Evolutionary conservation across 176 grass and related monocot genomes (phyloP).

Genomic region (Carex cristatella): DNA sequence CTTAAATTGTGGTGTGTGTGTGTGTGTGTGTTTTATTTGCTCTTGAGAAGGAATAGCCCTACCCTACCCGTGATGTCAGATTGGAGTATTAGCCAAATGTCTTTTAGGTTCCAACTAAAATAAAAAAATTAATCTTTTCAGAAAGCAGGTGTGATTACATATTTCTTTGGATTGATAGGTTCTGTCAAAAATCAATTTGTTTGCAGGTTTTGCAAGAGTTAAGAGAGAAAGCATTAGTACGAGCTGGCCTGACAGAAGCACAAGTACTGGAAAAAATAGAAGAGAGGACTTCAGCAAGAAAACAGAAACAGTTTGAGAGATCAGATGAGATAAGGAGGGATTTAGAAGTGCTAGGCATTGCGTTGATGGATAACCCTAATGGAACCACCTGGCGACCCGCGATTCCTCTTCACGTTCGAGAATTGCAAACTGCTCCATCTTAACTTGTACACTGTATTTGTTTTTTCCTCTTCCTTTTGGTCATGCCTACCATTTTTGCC

Average conservation of each 20-base stretch:
- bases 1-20: background rate
- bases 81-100: background rate
- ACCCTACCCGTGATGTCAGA: background rate
- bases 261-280: conserved; percentile 67
- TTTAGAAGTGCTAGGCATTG: conserved; percentile 52
- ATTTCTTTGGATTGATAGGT: no score
- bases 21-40: background rate
- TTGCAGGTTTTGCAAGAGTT: conserved; percentile 59
- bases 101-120: background rate
- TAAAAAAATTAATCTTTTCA: no score
- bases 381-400: conserved; percentile 75
- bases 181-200: background rate
- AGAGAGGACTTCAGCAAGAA: conserved; percentile 63
- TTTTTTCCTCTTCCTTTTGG: background rate
- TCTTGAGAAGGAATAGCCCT: background rate
- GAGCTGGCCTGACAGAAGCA: conserved; percentile 56
- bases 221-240: conserved; percentile 54
- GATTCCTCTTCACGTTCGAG: conserved; percentile 34
- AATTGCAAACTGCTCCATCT: background rate
- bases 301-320: conserved; percentile 57
- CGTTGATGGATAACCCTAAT: conserved; percentile 68
- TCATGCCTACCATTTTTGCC: background rate
- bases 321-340: conserved; percentile 80
- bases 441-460: background rate
- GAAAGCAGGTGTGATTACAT: no score